Evolutionary conservation across 1,139 yeast species (phyloP), one percentile per base, ranked within the genome.

Genomic region (Pichia sp.): DNA sequence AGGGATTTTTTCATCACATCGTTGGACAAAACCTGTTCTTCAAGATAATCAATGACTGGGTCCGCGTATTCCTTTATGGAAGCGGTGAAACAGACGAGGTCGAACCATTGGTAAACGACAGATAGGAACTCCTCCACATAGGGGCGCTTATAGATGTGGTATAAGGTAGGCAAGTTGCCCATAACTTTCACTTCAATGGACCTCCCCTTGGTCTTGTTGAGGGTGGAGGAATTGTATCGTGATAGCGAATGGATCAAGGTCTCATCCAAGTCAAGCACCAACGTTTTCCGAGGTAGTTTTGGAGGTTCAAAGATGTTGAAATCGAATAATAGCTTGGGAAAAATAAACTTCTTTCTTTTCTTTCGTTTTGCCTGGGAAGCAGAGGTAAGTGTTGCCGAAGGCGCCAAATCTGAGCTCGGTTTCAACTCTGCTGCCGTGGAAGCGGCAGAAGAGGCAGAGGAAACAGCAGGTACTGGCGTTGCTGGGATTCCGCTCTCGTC

Each of bases 1-100:
- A 41, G 15, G 1, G 53, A 36, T 42, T 51, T 54, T 32, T 50
- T 54, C 51, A 54, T 38, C 45, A 59, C 61, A 51, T 64, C 65
- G 41, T 61, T 64, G 11, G 63, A 51, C 44, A 61, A 48, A 15
- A 64, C 70, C 49, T 80, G 83, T 46, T 76, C 71, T 62, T 85
- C 90, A 23, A 93, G 73, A 86, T 95, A 89, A 70, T 92, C 95
- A 52, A 93, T 90, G 58, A 93, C 95, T 0, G 99, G 99, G 67
- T 93, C 99, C 0, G 99, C 99, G 65, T 93, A 93, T 68, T 90
- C 97, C 70, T 84, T 84, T 56, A 93, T 95, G 51, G 96, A 86
- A 1, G 99, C 99, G 0, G 99, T 93, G 73, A 90, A 90, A 11
- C 93, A 82, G 49, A 90, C 93, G 47, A 93, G 74, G 62, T 90